Evolutionary conservation across 2,329 filamentous ascomycete genomes (phyloP).

Genomic region (Cladorrhinum sp.): DNA sequence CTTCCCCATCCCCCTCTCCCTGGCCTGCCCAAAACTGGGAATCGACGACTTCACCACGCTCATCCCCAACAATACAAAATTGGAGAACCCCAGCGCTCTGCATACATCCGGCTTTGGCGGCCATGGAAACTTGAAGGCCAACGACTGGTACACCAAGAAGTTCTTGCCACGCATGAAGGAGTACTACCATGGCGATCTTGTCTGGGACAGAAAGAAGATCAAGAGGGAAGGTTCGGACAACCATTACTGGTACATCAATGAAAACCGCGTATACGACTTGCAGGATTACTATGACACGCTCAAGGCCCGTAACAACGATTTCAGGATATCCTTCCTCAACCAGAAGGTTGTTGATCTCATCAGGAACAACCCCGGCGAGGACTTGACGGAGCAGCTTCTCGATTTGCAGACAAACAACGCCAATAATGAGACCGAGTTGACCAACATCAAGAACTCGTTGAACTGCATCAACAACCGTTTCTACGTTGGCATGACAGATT

Average conservation of each 20-base stretch:
- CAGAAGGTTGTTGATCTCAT: constrained; percentile 63
- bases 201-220: constrained; percentile 62
- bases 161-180: constrained; percentile 80
- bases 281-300: constrained; percentile 87
- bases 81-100: constrained; percentile 46
- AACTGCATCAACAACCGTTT: constrained; percentile 82
- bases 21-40: constrained; percentile 73
- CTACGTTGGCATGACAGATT: constrained; percentile 80
- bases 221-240: constrained; percentile 62
- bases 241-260: constrained; percentile 76
- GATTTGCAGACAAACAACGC: constrained; percentile 45
- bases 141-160: constrained; percentile 71
- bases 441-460: constrained; percentile 61
- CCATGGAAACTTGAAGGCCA: constrained; percentile 53
- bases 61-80: constrained; percentile 16
- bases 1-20: constrained; percentile 72
- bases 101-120: constrained; percentile 69
- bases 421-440: constrained; percentile 49
- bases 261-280: constrained; percentile 78
- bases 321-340: constrained; percentile 70
- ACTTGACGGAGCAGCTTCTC: constrained; percentile 69
- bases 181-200: constrained; percentile 83
- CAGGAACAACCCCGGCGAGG: constrained; percentile 70
- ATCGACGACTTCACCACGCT: constrained; percentile 55
- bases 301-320: constrained; percentile 51